Evolutionary conservation across 768 basidiomycete genomes (phyloP), one percentile per base, ranked within the genome.

Genomic region (Hygrophoropsis aurantiaca): DNA sequence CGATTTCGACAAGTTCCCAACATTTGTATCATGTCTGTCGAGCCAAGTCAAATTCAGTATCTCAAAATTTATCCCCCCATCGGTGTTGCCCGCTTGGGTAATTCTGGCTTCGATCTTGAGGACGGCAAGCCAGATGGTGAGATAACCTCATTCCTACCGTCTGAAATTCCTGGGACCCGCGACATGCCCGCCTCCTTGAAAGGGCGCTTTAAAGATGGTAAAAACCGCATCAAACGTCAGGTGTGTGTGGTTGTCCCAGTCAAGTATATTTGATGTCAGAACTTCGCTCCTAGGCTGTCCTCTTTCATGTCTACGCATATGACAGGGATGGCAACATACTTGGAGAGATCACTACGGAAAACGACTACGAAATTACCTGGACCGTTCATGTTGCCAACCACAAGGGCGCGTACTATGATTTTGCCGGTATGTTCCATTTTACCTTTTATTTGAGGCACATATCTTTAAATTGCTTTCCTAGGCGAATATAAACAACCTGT

Each of bases 61-160:
- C 40, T 65, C 38, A 56, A 61, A 24, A 70, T 66, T 40, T 70
- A 59, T 47, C 68, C 68, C 36, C 67, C 61, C 32, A 59, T 70
- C 30, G 68, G 61, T 25, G 54, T 70, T 19, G 66, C 66, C 11
- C 66, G 67, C 19, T 55, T 68, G 16, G 68, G 68, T 4, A 62
- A 68, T 51, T 67, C 65, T 42, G 49, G 57, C 3, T 47, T 47
- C 39, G 38, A 47, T 30, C 39, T 47, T 11, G 52, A 40, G 33
- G 44, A 25, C 8, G 47, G 56, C 15, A 36, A 36, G 1, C 30
- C 44, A 34, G 26, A 52, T 23, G 41, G 44, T 36, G 38, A 45
- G 2, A 42, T 53, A 15, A 40, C 55, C 32, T 54, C 39, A 20
- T 59, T 60, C 46, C 55, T 58, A 40, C 57, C 57, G 13, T 61